A percentile compares a stretch with the other conserved stretches of the same genome.
Conservation (phyloP, 2,329 filamentous ascomycete species). For the Nothophaeocryptopus gaeumannii region DNA sequence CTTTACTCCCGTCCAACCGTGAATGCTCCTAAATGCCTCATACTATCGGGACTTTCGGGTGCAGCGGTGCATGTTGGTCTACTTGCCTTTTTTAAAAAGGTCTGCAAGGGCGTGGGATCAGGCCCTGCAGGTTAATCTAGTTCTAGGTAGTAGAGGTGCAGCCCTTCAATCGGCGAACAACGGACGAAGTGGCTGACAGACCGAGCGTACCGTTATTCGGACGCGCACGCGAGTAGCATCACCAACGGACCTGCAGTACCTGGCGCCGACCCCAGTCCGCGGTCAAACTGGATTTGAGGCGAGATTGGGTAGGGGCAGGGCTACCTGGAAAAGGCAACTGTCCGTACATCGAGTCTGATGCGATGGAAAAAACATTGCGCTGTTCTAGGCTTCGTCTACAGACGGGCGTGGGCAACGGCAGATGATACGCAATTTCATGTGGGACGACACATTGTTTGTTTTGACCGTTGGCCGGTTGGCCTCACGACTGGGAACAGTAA, state of each 20-base stretch:
- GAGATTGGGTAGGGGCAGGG: no score
- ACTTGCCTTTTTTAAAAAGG: slow-evolving; percentile 15
- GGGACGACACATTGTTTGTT: slow-evolving; percentile 12
- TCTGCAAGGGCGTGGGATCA: slow-evolving; percentile 15
- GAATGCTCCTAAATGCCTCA: slow-evolving; percentile 17
- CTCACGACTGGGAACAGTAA: slow-evolving; percentile 13
- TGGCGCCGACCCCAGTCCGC: no score
- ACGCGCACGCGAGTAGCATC: not conserved
- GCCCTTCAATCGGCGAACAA: slow-evolving; percentile 17
- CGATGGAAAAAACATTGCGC: no score
- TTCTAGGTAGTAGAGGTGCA: not conserved
- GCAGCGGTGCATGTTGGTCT: slow-evolving; percentile 7
- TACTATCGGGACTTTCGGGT: slow-evolving; percentile 12
- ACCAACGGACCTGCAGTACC: no score
- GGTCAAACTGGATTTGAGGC: no score
- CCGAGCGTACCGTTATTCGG: not conserved
- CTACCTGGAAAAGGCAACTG: no score
- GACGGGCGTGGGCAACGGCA: no score
- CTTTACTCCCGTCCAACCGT: no score
- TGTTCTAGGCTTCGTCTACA: no score
- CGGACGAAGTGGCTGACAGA: slow-evolving; percentile 5
- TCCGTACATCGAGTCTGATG: no score
- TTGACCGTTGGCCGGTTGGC: slow-evolving; percentile 10
- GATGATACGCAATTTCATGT: not conserved
- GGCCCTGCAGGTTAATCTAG: not conserved